These are phyloP conservation scores for Leucoagaricus sp. DNA, from an alignment of 1,284 basidiomycete genomes.

Conservation along the genomic window DNA sequence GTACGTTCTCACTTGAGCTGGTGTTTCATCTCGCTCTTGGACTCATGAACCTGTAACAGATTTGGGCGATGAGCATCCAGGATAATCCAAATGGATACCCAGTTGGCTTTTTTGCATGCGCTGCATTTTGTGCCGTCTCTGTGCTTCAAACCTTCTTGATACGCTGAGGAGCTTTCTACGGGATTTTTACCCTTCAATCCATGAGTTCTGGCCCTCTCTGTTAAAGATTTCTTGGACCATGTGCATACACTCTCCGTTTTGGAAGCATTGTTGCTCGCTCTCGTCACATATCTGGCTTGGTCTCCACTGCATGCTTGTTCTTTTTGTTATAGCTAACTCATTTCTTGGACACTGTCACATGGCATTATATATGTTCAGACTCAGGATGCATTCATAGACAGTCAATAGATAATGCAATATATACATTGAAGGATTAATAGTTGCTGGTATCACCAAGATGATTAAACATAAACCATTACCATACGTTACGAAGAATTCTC, in stretches of 20 bases:
- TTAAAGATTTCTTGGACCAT: background rate
- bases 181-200: slow-evolving; percentile 6
- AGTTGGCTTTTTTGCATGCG: slow-evolving; percentile 70
- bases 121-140: slow-evolving; percentile 58
- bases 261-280: background rate
- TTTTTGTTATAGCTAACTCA: background rate
- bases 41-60: slow-evolving; percentile 38
- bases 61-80: slow-evolving; percentile 76
- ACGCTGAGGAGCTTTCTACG: slow-evolving; percentile 41
- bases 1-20: slow-evolving; percentile 43
- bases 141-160: slow-evolving; percentile 76
- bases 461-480: background rate
- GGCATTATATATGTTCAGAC: background rate
- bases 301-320: background rate
- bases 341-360: slow-evolving; percentile 12
- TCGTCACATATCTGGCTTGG: background rate
- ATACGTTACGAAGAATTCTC: too few relatives aligned
- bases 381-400: background rate
- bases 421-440: background rate
- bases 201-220: background rate
- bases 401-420: background rate
- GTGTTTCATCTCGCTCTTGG: slow-evolving; percentile 9
- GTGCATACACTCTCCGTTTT: background rate
- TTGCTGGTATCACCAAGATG: background rate
- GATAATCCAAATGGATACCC: slow-evolving; percentile 70